Conservation (phyloP, 2,329 filamentous ascomycete species). For the Calonectria pseudoturangicola region DNA sequence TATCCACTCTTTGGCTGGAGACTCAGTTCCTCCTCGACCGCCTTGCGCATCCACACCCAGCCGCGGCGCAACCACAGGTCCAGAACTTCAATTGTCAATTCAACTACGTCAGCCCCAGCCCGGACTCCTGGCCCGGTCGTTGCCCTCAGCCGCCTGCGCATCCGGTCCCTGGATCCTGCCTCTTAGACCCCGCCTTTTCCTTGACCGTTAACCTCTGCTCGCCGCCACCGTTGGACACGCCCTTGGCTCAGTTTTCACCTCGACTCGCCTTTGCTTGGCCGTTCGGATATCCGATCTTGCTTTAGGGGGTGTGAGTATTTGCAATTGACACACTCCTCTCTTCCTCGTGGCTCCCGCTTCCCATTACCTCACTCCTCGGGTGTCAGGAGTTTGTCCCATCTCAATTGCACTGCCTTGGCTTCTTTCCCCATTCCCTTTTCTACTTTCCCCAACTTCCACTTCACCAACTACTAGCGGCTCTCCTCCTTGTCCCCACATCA, state of each 20-base stretch:
- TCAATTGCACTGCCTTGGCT: constrained; percentile 43
- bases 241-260: constrained; percentile 42
- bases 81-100: constrained; percentile 50
- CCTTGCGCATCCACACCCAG: constrained; percentile 45
- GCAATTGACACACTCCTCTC: constrained; percentile 41
- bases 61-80: constrained; percentile 46
- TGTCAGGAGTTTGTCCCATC: constrained; percentile 45
- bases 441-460: constrained; percentile 37
- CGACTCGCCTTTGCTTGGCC: constrained; percentile 40
- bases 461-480: constrained; percentile 36
- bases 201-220: constrained; percentile 41
- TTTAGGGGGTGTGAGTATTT: constrained; percentile 46
- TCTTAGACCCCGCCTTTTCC: constrained; percentile 47
- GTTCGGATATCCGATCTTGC: constrained; percentile 54
- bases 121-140: constrained; percentile 46
- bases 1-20: constrained; percentile 17
- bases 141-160: constrained; percentile 53
- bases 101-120: constrained; percentile 48
- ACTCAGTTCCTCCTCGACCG: constrained; percentile 40
- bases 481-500: constrained; percentile 29
- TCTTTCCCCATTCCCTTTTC: constrained; percentile 40
- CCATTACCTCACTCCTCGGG: constrained; percentile 43
- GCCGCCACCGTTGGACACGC: constrained; percentile 48
- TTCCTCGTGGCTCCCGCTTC: constrained; percentile 27
- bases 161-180: constrained; percentile 43